Base-by-base conservation (phyloP, 805 yeast genomes). In the Metschnikowia continentalis region DNA sequence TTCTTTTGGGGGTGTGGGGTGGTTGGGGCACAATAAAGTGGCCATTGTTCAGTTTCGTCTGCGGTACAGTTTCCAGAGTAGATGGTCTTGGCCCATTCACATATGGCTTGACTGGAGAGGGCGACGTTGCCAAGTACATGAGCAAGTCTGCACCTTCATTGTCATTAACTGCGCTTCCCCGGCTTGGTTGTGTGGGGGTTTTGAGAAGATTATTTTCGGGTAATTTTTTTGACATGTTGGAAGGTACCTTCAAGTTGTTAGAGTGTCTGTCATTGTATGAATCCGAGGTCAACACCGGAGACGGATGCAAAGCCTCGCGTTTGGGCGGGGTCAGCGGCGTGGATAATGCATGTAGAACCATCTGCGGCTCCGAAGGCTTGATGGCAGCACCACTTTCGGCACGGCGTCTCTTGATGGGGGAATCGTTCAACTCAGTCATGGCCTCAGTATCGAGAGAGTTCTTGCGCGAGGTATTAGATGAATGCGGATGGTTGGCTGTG, bases 81-180 rank as follows among this genome's bases (percentile, higher is more conserved):
- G 53, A 36, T 13, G 54, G 48, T 14, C 70, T 62, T 7, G 77
- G 75, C 3, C 75, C 70, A 52, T 60, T 61, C 8, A 52, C 50
- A 30, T 62, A 62, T 8, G 74, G 72, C 49, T 72, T 72, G 49
- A 81, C 80, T 1, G 87, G 87, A 0, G 88, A 80, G 1, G 96
- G 96, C 7, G 94, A 86, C 6, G 91, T 86, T 2, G 96, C 95
- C 58, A 89, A 72, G 66, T 81, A 89, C 81, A 89, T 79, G 54
- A 89, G 75, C 54, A 89, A 69, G 64, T 86, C 92, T 1, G 95
- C 96, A 13, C 95, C 96, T 66, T 87, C 94, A 33, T 69, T 69
- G 55, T 74, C 76, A 45, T 70, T 66, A 50, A 62, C 65, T 11
- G 38, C 32, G 30, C 60, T 64, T 26, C 57, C 56, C 19, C 59